A percentile compares a stretch with the other conserved stretches of the same genome.
phyloP scores from a whole-genome alignment of 495 filamentous ascomycete genomes.

The Astrothelium subdiscretum region DNA sequence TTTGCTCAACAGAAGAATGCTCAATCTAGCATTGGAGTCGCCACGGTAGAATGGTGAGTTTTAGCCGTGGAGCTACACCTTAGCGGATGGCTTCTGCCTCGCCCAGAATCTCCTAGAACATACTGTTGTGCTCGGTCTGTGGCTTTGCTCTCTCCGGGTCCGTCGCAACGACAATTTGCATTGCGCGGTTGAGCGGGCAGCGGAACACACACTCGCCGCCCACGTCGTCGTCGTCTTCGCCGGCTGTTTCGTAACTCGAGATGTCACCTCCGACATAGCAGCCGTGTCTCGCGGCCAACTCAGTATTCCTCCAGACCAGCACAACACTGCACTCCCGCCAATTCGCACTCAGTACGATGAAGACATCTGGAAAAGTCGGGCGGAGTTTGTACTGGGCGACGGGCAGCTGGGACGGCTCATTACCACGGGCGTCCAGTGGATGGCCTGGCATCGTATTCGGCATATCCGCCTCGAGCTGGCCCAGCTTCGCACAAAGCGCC shows the following conservation, averaged over 20 bases:
- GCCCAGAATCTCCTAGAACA: not conserved
- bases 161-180: not conserved
- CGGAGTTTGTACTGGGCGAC: not conserved
- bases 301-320: not conserved
- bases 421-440: not conserved
- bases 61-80: no score
- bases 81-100: no score
- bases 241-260: not conserved
- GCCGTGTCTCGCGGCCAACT: not conserved
- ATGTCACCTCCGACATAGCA: not conserved
- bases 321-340: not conserved
- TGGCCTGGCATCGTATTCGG: not conserved
- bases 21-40: no score
- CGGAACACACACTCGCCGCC: not conserved
- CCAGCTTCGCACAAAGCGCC: not conserved
- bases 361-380: not conserved
- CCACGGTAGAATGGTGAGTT: no score
- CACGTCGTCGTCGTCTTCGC: not conserved
- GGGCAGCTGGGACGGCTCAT: not conserved
- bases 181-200: not conserved
- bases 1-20: no score
- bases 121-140: not conserved
- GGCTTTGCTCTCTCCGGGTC: not conserved
- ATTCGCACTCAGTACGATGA: not conserved
- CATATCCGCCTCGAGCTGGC: not conserved